Evolutionary conservation across 805 yeast genomes (phyloP).

Genomic region (Metschnikowia peoriensis): DNA sequence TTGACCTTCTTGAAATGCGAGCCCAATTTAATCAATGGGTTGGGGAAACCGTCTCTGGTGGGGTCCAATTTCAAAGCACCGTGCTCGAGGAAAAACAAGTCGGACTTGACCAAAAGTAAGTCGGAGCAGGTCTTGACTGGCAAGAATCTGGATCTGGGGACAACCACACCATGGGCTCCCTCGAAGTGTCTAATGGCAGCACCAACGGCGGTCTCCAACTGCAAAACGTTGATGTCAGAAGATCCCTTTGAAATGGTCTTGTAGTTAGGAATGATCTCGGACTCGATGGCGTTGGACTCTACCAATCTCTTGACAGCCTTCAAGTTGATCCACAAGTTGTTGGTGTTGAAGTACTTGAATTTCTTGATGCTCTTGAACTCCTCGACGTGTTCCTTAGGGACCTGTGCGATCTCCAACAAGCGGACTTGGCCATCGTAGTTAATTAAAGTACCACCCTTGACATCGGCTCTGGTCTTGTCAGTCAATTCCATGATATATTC

Average conservation of each 20-base stretch:
- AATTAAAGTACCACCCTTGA: constrained; percentile 98
- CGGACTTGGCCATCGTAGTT: constrained; percentile 94
- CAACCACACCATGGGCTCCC: constrained; percentile 96
- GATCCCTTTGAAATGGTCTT: constrained; percentile 80
- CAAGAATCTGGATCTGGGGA: constrained; percentile 95
- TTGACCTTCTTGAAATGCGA: constrained; percentile 95
- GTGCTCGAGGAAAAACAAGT: constrained; percentile 84
- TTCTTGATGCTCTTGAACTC: constrained; percentile 97
- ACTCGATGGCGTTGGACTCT: constrained; percentile 74
- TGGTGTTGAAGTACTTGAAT: constrained; percentile 97
- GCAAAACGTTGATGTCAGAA: constrained; percentile 79
- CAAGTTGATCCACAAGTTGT: constrained; percentile 95
- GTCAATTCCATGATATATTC: constrained; percentile 98
- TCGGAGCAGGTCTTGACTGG: constrained; percentile 98
- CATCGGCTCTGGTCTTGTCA: constrained; percentile 98
- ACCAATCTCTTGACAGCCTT: constrained; percentile 91
- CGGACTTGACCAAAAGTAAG: constrained; percentile 90
- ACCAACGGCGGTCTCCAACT: constrained; percentile 98
- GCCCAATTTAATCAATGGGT: constrained; percentile 94
- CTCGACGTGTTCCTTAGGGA: constrained; percentile 97
- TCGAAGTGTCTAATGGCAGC: constrained; percentile 96
- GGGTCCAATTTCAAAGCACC: constrained; percentile 87
- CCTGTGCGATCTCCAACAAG: constrained; percentile 95
- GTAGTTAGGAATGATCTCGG: constrained; percentile 94
- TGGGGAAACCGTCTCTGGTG: constrained; percentile 82